Conservation (phyloP, 331 rosid genomes). For the Pyrus hybrid region DNA sequence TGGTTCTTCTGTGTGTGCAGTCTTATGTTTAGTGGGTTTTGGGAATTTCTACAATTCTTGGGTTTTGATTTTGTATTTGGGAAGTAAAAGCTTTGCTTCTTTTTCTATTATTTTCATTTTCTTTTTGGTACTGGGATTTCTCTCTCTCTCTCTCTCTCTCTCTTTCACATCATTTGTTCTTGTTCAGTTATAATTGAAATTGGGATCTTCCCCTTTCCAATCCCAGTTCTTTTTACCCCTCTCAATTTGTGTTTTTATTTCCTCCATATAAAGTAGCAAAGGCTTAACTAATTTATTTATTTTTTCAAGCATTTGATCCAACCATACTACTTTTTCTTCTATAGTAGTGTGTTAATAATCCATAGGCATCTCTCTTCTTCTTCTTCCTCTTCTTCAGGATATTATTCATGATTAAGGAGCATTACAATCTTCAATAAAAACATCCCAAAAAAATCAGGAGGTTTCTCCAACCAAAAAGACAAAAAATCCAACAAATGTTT, state of each 20-base stretch:
- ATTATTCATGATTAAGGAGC: too few relatives aligned
- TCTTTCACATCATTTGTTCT: not conserved
- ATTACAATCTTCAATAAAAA: too few relatives aligned
- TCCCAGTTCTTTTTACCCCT: not conserved
- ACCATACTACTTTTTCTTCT: not conserved
- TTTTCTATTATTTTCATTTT: not conserved
- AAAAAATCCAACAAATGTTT: not conserved
- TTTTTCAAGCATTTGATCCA: not conserved
- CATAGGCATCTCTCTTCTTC: not conserved
- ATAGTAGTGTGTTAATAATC: not conserved
- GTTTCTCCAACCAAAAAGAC: too few relatives aligned
- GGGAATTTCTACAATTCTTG: constrained; percentile 11
- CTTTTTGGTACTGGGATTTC: not conserved
- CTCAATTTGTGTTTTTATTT: not conserved
- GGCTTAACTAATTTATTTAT: not conserved
- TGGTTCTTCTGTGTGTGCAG: constrained; percentile 5
- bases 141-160: not conserved
- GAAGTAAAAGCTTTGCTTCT: not conserved
- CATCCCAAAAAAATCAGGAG: too few relatives aligned
- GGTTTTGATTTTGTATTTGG: constrained; percentile 5
- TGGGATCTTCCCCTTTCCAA: not conserved
- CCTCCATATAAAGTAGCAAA: not conserved
- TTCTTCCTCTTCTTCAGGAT: not conserved
- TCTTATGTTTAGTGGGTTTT: constrained; percentile 23
- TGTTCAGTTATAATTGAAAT: not conserved